These are phyloP conservation scores for Pleurotus citrinopileatus DNA, from an alignment of 768 basidiomycete species.

Conservation along the genomic window DNA sequence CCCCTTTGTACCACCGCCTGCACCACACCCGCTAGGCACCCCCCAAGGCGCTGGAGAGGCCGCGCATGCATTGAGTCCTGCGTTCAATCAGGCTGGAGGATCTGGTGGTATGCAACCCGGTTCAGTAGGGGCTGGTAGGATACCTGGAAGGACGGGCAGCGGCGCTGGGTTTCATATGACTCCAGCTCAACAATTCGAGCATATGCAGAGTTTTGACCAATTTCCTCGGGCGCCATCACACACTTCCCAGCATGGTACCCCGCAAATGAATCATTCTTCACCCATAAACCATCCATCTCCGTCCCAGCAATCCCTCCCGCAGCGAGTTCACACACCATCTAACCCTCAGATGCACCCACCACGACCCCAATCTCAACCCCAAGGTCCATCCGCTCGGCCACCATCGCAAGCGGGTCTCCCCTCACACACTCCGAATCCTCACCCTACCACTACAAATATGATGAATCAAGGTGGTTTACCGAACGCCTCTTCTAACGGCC, in stretches of 20 bases:
- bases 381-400: constrained; percentile 43
- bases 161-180: constrained; percentile 49
- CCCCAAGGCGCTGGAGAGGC: constrained; percentile 36
- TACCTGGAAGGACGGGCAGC: constrained; percentile 25
- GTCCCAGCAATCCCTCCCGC: constrained; percentile 27
- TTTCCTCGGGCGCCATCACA: constrained; percentile 32
- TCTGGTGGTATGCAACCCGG: constrained; percentile 14
- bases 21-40: constrained; percentile 40
- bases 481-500: neutral
- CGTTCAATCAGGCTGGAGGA: constrained; percentile 19
- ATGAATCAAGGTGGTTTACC: neutral
- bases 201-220: constrained; percentile 44
- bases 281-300: constrained; percentile 25
- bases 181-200: constrained; percentile 62
- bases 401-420: constrained; percentile 43
- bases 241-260: constrained; percentile 40
- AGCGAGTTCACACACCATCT: constrained; percentile 37
- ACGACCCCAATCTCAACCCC: constrained; percentile 62
- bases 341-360: constrained; percentile 45
- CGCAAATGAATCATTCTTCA: constrained; percentile 7
- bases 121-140: neutral
- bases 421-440: constrained; percentile 18
- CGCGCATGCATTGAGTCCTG: constrained; percentile 31
- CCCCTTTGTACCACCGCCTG: constrained; percentile 42
- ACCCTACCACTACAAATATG: neutral